Conservation (phyloP, 2,329 filamentous ascomycete species). For the Beauveria sp. region DNA sequence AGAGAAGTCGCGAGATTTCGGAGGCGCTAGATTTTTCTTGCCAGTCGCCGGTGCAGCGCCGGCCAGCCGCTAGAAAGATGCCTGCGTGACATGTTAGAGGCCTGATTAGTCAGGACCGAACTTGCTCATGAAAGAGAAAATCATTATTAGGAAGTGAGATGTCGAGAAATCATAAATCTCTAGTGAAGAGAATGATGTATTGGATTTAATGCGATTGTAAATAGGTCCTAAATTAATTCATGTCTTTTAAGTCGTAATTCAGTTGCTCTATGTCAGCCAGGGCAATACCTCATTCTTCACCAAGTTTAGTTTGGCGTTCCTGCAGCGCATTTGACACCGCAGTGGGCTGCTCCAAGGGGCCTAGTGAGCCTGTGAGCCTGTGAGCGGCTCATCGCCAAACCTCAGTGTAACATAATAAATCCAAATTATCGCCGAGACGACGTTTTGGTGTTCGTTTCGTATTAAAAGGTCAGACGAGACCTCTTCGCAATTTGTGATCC, state of each 20-base stretch:
- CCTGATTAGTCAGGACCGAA: not conserved
- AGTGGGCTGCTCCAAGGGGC: too few species aligned
- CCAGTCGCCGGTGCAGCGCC: not conserved
- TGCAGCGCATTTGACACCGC: too few species aligned
- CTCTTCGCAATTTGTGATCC: not conserved
- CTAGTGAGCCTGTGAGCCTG: not conserved
- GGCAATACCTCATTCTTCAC: too few species aligned
- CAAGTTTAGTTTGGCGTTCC: too few species aligned
- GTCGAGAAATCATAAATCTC: too few species aligned
- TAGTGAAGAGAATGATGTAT: too few species aligned
- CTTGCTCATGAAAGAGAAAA: not conserved
- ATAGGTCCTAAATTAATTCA: too few species aligned
- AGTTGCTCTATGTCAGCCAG: too few species aligned
- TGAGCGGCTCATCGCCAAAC: not conserved
- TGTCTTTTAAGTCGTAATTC: too few species aligned
- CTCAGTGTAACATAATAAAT: not conserved
- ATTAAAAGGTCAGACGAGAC: not conserved
- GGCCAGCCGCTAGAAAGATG: not conserved
- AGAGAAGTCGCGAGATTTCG: slow-evolving; percentile 9
- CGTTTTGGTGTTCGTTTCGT: not conserved
- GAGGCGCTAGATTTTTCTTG: slow-evolving; percentile 8
- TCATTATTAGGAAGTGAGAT: too few species aligned
- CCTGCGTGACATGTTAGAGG: not conserved
- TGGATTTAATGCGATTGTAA: too few species aligned
- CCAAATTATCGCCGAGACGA: not conserved